Percentiles rank a stretch among this genome's conserved stretches.
Evolutionary conservation across 2,329 filamentous ascomycete genomes (phyloP).

Genomic region (Alternaria alternata): DNA sequence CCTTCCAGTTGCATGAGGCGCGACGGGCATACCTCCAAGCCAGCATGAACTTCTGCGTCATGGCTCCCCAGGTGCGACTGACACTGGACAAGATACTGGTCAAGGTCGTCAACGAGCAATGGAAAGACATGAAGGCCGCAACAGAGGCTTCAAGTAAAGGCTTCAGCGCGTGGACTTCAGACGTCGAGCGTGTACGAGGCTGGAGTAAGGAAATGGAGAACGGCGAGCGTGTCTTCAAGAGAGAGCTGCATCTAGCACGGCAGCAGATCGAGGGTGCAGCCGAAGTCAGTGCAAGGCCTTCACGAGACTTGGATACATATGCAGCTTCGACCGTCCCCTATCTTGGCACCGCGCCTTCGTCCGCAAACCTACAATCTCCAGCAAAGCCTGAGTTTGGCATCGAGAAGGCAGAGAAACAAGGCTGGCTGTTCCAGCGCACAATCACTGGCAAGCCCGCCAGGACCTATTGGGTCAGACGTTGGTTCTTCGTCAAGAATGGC

Average conservation of each 20-base stretch:
- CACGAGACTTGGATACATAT: slow-evolving; percentile 92
- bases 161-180: slow-evolving; percentile 73
- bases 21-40: slow-evolving; percentile 90
- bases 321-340: slow-evolving; percentile 89
- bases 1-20: slow-evolving; percentile 93
- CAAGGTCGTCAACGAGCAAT: slow-evolving; percentile 83
- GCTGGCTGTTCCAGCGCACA: slow-evolving; percentile 87
- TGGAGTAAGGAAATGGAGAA: slow-evolving; percentile 96
- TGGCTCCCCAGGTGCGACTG: slow-evolving; percentile 84
- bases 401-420: slow-evolving; percentile 79
- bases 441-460: slow-evolving; percentile 87
- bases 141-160: slow-evolving; percentile 69
- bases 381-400: slow-evolving; percentile 61
- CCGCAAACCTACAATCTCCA: slow-evolving; percentile 55
- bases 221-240: slow-evolving; percentile 81
- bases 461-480: slow-evolving; percentile 87
- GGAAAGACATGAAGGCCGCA: slow-evolving; percentile 81
- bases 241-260: slow-evolving; percentile 80
- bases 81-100: slow-evolving; percentile 88
- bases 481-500: slow-evolving; percentile 95
- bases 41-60: slow-evolving; percentile 90
- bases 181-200: slow-evolving; percentile 90
- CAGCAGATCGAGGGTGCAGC: slow-evolving; percentile 83
- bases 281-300: slow-evolving; percentile 76
- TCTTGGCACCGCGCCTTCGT: slow-evolving; percentile 73